Evolutionary conservation across 441 rosid genomes (phyloP), one percentile per base, ranked within the genome.

Genomic region (Cnidoscolus chayamansa): DNA sequence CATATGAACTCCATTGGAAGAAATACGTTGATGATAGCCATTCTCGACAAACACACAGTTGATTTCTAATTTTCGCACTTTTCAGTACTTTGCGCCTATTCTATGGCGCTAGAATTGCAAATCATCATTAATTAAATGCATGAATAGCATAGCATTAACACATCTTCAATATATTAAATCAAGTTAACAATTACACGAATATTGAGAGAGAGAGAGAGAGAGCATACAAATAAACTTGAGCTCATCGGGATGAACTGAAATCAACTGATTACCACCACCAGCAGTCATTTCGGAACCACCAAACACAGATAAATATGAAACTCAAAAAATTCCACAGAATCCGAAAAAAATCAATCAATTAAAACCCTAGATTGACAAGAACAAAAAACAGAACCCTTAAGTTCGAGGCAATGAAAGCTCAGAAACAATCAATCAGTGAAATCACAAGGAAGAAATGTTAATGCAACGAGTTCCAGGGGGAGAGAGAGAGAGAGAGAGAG

Each of bases 231-330:
- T 74, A 80, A 94, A 92, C 79, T 81, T 86, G 84, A 94, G 94
- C 74, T 89, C 97, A 49, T 89, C 94, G 58, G 98, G 98, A 79
- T 92, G 97, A 80, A 94, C 88, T 59, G 96, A 84, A 89, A 94
- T 87, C 68, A 91, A 78, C 78, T 80, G 89, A 35, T 86, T 87
- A 78, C 85, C 88, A 68, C 80, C 94, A 58, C 81, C 88, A 70
- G 85, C 88, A 73, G 87, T 75, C 96, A 91, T 91, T 80, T 78
- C 74, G 79, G 67, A 58, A 62, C 71, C 75, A 77, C 79, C 77
- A 65, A 66, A 16, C 10, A 50, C 51, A 62, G 74, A 75, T 83
- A 84, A 79, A 65, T 59, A 60, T 30, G 72, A 35, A 73, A 35
- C 65, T 60, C 74, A 69, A 7, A 72, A 51, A 10, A 0, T 40